These are phyloP conservation scores for Globisporangium emineosum DNA, from an alignment of 352 stramenopile genomes.

Conservation along the genomic window DNA sequence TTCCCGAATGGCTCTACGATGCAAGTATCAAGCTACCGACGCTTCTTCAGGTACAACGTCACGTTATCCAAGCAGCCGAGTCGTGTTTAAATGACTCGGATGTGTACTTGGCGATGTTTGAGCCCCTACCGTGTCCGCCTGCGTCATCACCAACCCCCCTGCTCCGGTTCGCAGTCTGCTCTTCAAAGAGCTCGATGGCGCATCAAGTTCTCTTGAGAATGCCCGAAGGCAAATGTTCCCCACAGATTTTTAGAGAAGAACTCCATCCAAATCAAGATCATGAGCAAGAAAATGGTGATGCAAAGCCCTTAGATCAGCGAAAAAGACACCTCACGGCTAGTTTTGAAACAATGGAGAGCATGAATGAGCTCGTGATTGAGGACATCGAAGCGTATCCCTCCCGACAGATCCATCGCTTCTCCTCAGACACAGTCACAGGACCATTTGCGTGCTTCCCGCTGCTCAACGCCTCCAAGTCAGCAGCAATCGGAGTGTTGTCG, in stretches of 20 bases:
- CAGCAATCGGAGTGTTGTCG: slow-evolving; percentile 47
- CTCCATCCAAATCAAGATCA: background rate
- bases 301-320: background rate
- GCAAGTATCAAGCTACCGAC: slow-evolving; percentile 39
- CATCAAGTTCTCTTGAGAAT: slow-evolving; percentile 25
- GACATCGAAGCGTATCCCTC: slow-evolving; percentile 27
- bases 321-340: slow-evolving; percentile 22
- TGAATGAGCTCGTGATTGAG: slow-evolving; percentile 29
- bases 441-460: slow-evolving; percentile 61
- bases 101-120: slow-evolving; percentile 65
- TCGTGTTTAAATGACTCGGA: slow-evolving; percentile 65
- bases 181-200: slow-evolving; percentile 49
- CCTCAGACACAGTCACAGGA: slow-evolving; percentile 22
- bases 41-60: slow-evolving; percentile 56
- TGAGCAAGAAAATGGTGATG: background rate
- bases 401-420: slow-evolving; percentile 27
- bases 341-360: slow-evolving; percentile 29
- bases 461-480: slow-evolving; percentile 1
- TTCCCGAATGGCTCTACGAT: slow-evolving; percentile 15
- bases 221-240: background rate
- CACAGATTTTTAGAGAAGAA: background rate
- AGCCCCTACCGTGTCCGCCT: slow-evolving; percentile 42
- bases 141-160: slow-evolving; percentile 24
- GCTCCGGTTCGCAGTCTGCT: slow-evolving; percentile 49
- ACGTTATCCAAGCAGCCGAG: slow-evolving; percentile 51